A percentile compares a stretch with the other conserved stretches of the same genome.
These are phyloP conservation scores for Quercus rubra DNA, from an alignment of 306 rosid species.

Conservation along the genomic window DNA sequence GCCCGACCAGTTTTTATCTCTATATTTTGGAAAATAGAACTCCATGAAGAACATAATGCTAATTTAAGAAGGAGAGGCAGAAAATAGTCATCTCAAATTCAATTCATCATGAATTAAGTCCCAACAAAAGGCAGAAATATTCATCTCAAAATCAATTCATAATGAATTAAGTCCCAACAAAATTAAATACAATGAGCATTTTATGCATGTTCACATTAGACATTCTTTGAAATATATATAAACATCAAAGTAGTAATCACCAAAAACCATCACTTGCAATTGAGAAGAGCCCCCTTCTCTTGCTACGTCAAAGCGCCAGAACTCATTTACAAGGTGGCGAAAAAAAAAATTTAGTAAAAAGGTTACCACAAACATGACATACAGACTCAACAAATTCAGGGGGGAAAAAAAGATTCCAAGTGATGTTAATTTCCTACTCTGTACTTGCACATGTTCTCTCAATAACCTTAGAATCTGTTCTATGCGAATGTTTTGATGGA, in stretches of 20 bases:
- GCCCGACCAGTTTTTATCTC: not conserved
- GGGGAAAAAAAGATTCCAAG: not conserved
- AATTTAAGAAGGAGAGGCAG: not conserved
- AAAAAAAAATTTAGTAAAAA: constrained; percentile 24
- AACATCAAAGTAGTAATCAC: constrained; percentile 29
- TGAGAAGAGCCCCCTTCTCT: constrained; percentile 35
- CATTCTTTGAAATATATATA: constrained; percentile 17
- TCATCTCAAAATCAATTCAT: not conserved
- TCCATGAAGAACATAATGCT: not conserved
- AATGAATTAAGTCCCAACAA: too few species aligned
- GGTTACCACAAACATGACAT: constrained; percentile 40
- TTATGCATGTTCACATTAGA: constrained; percentile 4
- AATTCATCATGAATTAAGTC: not conserved
- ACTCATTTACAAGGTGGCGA: constrained; percentile 43
- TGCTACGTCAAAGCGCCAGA: constrained; percentile 20
- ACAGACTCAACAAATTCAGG: constrained; percentile 31
- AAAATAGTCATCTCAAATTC: not conserved
- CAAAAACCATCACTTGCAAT: constrained; percentile 35
- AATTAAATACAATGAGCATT: not conserved
- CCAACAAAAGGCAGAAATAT: not conserved
- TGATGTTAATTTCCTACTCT: constrained; percentile 47
- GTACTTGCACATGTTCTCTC: constrained; percentile 98
- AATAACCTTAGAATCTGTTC: constrained; percentile 90
- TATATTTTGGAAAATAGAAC: not conserved
- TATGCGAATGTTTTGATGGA: constrained; percentile 81